phyloP scores from a whole-genome alignment of 345 rosid genomes.

The Citrus unshiu region DNA sequence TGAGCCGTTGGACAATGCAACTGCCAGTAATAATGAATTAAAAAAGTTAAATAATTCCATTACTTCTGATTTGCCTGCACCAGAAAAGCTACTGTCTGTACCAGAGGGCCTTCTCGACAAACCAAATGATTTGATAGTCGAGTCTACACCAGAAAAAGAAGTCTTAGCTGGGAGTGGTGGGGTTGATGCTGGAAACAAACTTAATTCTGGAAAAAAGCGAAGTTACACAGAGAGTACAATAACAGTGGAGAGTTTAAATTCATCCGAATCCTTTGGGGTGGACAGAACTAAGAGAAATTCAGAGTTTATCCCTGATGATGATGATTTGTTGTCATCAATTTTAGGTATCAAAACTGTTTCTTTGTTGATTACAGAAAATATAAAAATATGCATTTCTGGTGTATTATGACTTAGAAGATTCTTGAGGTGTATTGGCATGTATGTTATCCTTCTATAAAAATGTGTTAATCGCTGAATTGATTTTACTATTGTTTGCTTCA shows the following conservation, averaged over 20 bases:
- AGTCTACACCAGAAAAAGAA: constrained; percentile 64
- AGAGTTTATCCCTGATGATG: constrained; percentile 85
- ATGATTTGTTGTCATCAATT: constrained; percentile 91
- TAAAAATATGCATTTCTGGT: not conserved
- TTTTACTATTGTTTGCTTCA: constrained; percentile 23
- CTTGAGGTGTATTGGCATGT: not conserved
- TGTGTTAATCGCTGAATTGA: not conserved
- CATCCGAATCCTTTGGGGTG: constrained; percentile 65
- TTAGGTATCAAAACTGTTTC: constrained; percentile 54
- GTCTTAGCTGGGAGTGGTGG: constrained; percentile 32
- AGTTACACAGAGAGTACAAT: constrained; percentile 69
- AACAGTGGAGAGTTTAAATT: constrained; percentile 60
- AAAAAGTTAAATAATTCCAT: constrained; percentile 30
- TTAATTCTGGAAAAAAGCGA: constrained; percentile 67
- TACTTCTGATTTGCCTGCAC: constrained; percentile 57
- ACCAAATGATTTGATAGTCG: constrained; percentile 45
- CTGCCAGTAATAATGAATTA: constrained; percentile 33
- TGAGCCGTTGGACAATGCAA: constrained; percentile 30
- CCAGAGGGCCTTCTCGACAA: constrained; percentile 41
- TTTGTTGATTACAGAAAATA: not conserved
- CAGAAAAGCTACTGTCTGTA: constrained; percentile 71
- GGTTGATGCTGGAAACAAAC: constrained; percentile 34
- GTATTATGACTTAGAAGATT: not conserved
- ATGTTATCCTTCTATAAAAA: not conserved
- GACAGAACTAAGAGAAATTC: constrained; percentile 50